Evolutionary conservation across 2,329 filamentous ascomycete genomes (phyloP), one percentile per base, ranked within the genome.

Genomic region (Fusarium mangiferae): DNA sequence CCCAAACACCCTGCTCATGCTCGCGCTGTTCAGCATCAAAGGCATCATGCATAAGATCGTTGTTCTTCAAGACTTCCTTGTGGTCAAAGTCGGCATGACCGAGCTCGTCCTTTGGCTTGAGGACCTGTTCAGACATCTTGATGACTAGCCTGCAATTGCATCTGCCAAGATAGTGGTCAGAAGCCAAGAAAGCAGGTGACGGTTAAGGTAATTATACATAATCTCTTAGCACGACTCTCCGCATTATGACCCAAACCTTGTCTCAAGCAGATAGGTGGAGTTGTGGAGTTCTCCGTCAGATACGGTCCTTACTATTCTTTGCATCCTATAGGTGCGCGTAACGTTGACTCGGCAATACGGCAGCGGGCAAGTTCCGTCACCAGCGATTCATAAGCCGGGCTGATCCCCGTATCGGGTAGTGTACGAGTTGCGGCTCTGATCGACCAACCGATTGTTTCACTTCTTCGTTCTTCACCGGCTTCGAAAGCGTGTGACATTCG

Each of bases 1-100:
- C 75, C 79, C 83, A 81, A 10, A 83, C 75, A 1, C 80, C 78
- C 80, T 83, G 81, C 35, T 84, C 72, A 71, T 84, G 83, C 77
- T 87, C 85, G 38, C 74, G 76, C 55, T 84, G 84, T 79, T 87
- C 85, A 17, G 74, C 77, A 38, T 77, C 75, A 1, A 78, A 72
- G 1, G 77, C 77, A 70, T 68, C 76, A 14, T 63, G 69, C 77
- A 68, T 78, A 22, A 73, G 48, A 15, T 75, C 64, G 36, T 42
- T 41, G 22, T 77, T 76, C 36, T 72, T 74, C 14, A 73, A 59
- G 26, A 62, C 48, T 35, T 70, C 58, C 1, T 38, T 24, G 38
- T 66, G 74, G 46, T 56, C 72, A 33, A 75, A 59, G 4, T 78
- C 73, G 28, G 60, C n/a, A 8, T 67, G 48, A 30, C 58, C 62